Conservation (phyloP, 805 yeast genomes). For the Candida verbasci region DNA sequence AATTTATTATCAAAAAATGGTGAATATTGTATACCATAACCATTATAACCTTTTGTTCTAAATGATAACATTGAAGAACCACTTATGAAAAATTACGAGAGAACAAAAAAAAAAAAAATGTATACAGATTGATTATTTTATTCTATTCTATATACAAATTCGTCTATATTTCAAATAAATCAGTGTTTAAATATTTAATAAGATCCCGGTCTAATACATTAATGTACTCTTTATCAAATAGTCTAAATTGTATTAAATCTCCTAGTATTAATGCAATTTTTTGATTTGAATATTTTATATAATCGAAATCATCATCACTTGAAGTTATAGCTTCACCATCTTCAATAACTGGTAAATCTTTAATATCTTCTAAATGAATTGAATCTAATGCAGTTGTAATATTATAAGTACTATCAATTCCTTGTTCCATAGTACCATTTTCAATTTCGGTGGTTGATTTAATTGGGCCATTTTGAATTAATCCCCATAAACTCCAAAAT, state of each 20-base stretch:
- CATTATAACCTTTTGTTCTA: slow-evolving; percentile 77
- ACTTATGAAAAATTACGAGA: background rate
- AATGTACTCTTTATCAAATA: slow-evolving; percentile 32
- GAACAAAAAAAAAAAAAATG: too few relatives aligned
- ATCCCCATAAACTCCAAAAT: slow-evolving; percentile 90
- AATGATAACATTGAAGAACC: slow-evolving; percentile 56
- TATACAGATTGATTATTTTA: background rate
- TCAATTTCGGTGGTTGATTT: slow-evolving; percentile 13
- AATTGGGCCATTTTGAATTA: slow-evolving; percentile 64
- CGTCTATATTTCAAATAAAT: slow-evolving; percentile 9
- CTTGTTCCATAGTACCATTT: slow-evolving; percentile 20
- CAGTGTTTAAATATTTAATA: slow-evolving; percentile 41
- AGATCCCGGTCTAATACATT: slow-evolving; percentile 16
- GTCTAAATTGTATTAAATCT: slow-evolving; percentile 61
- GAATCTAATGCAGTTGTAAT: slow-evolving; percentile 46
- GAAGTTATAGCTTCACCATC: slow-evolving; percentile 35
- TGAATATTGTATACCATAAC: slow-evolving; percentile 83
- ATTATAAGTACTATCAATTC: slow-evolving; percentile 37
- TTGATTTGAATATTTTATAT: slow-evolving; percentile 67
- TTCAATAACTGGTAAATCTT: slow-evolving; percentile 5
- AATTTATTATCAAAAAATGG: slow-evolving; percentile 87
- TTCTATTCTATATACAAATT: background rate
- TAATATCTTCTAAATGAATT: slow-evolving; percentile 23
- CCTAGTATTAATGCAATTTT: slow-evolving; percentile 72
- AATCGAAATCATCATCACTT: slow-evolving; percentile 67